These are phyloP conservation scores for Coffea eugenioides DNA, from an alignment of 257 asterid species.

Conservation along the genomic window DNA sequence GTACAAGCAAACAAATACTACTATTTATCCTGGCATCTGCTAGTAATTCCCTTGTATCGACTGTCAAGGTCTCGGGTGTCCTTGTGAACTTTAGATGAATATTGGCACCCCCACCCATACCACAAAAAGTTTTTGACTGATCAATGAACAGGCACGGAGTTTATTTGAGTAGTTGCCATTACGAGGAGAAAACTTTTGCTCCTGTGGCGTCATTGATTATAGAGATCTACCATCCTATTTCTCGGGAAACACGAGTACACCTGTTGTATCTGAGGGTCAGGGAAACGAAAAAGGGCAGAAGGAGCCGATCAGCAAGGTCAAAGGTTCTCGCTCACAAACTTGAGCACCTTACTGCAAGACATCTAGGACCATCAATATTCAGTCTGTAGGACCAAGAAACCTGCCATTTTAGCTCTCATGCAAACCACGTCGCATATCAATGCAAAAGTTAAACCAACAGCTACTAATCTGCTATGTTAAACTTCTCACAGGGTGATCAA, in stretches of 20 bases:
- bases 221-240: neutral
- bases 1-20: neutral
- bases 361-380: neutral
- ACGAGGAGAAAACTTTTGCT: neutral
- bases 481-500: neutral
- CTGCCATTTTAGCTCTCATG: neutral
- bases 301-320: neutral
- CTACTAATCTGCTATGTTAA: neutral
- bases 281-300: no score
- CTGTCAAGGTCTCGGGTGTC: neutral
- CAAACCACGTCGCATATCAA: neutral
- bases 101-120: neutral
- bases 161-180: neutral
- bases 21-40: no score
- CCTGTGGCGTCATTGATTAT: neutral
- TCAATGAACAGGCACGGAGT: neutral
- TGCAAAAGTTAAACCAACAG: neutral
- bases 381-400: neutral
- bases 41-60: neutral
- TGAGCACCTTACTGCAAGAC: neutral
- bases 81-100: neutral
- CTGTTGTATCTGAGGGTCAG: neutral
- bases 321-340: neutral
- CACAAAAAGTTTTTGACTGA: neutral
- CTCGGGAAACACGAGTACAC: neutral